Evolutionary conservation across 2,329 filamentous ascomycete genomes (phyloP).

Genomic region (Pleomassaria siparia): DNA sequence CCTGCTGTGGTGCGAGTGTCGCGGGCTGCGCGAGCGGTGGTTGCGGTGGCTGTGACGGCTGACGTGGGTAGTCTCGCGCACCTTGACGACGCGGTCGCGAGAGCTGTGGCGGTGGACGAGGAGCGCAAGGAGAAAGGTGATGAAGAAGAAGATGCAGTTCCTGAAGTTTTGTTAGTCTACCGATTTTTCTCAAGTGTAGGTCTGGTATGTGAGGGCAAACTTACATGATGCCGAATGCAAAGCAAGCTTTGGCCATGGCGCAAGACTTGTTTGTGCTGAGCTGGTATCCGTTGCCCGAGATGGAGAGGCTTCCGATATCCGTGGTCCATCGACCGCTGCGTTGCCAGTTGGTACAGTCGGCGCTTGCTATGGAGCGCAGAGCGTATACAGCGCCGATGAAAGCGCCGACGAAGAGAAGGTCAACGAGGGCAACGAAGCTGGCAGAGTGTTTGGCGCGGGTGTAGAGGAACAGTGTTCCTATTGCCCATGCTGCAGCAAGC

Average conservation of each 20-base stretch:
- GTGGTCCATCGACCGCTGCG: slow-evolving; percentile 54
- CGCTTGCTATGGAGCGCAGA: slow-evolving; percentile 58
- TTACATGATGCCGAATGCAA: slow-evolving; percentile 87
- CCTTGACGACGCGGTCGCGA: slow-evolving; percentile 55
- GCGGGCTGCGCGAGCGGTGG: slow-evolving; percentile 42
- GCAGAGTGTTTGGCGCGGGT: slow-evolving; percentile 60
- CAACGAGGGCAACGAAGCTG: slow-evolving; percentile 62
- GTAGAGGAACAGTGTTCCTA: slow-evolving; percentile 63
- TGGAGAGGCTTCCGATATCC: slow-evolving; percentile 53
- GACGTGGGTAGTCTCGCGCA: slow-evolving; percentile 52
- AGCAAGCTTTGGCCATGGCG: slow-evolving; percentile 87
- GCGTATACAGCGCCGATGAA: slow-evolving; percentile 63
- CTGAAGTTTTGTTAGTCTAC: slow-evolving; percentile 28
- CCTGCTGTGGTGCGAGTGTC: slow-evolving; percentile 42
- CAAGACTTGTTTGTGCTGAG: slow-evolving; percentile 70
- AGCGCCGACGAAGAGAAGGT: slow-evolving; percentile 64
- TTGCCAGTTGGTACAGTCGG: slow-evolving; percentile 67
- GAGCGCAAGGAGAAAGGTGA: slow-evolving; percentile 61
- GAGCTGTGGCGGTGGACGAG: slow-evolving; percentile 50
- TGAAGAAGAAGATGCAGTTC: slow-evolving; percentile 44
- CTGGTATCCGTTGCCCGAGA: not conserved
- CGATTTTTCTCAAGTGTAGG: not conserved
- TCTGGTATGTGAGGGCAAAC: slow-evolving; percentile 17
- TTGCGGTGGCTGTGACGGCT: slow-evolving; percentile 47
- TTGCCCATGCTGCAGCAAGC: slow-evolving; percentile 61